Conservation (phyloP, 345 rosid genomes). For the Trapa bicornis region DNA sequence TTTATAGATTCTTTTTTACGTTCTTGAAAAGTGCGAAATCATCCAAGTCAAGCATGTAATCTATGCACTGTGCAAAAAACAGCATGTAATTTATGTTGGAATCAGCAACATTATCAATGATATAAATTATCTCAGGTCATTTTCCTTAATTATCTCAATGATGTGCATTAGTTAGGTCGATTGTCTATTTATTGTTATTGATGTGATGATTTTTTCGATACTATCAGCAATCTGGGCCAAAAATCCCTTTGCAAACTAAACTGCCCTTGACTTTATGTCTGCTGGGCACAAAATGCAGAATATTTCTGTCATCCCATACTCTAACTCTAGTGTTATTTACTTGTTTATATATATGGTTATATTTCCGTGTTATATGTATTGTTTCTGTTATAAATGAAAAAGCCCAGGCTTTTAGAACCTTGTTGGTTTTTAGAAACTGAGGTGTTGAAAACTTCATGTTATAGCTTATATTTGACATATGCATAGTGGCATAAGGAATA, state of each 20-base stretch:
- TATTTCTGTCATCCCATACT: no score
- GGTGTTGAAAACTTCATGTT: background rate
- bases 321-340: no score
- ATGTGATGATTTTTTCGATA: background rate
- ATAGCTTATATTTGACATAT: background rate
- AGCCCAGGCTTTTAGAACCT: background rate
- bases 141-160: background rate
- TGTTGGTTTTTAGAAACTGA: background rate
- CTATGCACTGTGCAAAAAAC: no score
- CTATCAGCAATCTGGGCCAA: background rate
- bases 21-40: no score
- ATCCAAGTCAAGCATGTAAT: no score
- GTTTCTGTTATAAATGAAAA: background rate
- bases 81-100: no score
- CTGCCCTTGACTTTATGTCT: background rate
- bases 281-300: background rate
- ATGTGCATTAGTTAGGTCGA: background rate
- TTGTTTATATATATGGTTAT: no score
- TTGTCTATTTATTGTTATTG: background rate
- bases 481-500: no score
- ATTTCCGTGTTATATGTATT: background rate
- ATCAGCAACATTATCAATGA: background rate
- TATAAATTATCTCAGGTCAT: background rate
- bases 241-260: background rate
- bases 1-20: no score